Percentiles rank a stretch among this genome's conserved stretches.
These are phyloP conservation scores for Breynia disticha DNA, from an alignment of 441 rosid genomes.

Conservation along the genomic window DNA sequence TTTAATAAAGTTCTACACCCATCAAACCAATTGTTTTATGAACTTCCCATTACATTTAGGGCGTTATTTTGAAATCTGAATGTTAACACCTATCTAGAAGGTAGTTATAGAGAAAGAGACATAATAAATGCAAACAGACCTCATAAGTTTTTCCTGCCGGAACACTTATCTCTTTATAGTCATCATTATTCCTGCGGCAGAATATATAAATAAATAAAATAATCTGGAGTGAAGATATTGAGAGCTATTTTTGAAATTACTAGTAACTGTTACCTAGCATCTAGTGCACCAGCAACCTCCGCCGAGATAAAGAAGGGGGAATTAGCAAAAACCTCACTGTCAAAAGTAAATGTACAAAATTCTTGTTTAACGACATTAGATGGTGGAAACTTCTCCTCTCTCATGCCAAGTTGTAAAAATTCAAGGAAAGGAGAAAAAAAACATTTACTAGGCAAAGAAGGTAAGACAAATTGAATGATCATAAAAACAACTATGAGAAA, in stretches of 20 bases:
- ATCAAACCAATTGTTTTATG: background rate
- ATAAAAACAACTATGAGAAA: too few relatives aligned
- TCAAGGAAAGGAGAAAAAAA: too few relatives aligned
- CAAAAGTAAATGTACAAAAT: conserved; percentile 4
- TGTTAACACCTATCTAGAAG: background rate
- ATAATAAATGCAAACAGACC: conserved; percentile 30
- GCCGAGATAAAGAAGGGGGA: conserved; percentile 94
- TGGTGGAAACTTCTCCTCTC: too few relatives aligned
- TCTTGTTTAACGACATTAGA: too few relatives aligned
- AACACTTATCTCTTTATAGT: conserved; percentile 67
- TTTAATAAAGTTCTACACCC: too few relatives aligned
- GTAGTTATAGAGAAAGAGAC: background rate
- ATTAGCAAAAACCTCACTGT: conserved; percentile 80
- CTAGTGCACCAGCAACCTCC: conserved; percentile 59
- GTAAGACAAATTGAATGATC: too few relatives aligned
- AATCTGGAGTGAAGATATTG: conserved; percentile 12
- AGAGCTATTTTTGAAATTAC: conserved; percentile 10
- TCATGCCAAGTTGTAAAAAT: too few relatives aligned
- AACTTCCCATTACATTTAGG: background rate
- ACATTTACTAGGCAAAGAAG: too few relatives aligned
- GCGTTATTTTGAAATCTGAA: background rate
- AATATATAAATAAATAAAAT: background rate
- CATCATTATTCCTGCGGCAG: conserved; percentile 61
- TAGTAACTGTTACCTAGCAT: conserved; percentile 42
- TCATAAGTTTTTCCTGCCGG: conserved; percentile 77